Evolutionary conservation across 1,284 basidiomycete genomes (phyloP), one percentile per base, ranked within the genome.

Genomic region (Apiotrichum gamsii): DNA sequence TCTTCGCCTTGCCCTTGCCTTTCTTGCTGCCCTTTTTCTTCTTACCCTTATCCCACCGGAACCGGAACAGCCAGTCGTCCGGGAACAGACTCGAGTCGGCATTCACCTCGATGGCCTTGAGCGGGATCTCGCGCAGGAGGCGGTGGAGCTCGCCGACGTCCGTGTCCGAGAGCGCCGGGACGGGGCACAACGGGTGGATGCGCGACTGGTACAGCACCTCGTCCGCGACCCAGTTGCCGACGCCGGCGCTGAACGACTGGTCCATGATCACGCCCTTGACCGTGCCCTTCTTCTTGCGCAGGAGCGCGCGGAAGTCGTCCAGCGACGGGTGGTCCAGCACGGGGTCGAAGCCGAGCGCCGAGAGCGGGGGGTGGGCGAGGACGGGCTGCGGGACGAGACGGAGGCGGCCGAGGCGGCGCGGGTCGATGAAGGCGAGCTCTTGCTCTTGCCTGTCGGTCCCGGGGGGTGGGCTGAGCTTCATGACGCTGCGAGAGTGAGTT

Each of bases 201-300:
- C 77, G 74, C 2, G 87, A 76, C 58, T 90, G 84, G 67, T 86
- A 90, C 23, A 90, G 70, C 37, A 90, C 82, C 62, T 68, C 57
- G 80, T 85, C 85, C 56, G 85, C 85, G 2, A 88, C 80, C 84
- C 85, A 89, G 65, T 90, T 90, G 1, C 87, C 87, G 4, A 90
- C 79, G 1, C 87, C 87, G 3, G 84, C 84, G 53, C 80, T 83
- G 72, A 87, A 87, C 0, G 82, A 80, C 65, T 90, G 87, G 67
- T 90, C 83, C 38, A 90, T 78, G 14, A 90, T 76, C 13, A 90
- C 74, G 1, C 84, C 82, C 59, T 90, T 90, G 55, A 87, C 79
- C 1, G 87, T 83, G 42, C 83, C 84, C 14, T 78, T 74, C 44
- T 85, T 78, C 56, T 79, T 82, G 11, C 65, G 58, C 9, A 87